Evolutionary conservation across 2,329 filamentous ascomycete species (phyloP).

Genomic region (Akanthomyces dipterigenus): DNA sequence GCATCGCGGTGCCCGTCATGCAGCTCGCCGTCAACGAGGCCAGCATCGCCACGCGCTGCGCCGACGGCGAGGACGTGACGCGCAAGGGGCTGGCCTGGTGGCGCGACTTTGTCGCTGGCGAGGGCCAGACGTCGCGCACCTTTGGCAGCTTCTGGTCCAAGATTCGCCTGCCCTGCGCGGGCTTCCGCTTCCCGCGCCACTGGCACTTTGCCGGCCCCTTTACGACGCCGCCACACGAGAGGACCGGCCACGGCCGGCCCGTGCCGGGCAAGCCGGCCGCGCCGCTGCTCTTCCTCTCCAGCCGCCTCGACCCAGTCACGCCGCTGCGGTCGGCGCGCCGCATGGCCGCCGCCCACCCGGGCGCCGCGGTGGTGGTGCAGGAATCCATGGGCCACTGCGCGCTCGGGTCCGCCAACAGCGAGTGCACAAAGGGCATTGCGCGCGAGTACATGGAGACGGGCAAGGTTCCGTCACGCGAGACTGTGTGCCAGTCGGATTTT

Average conservation of each 20-base stretch:
- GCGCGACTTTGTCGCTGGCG: conserved; percentile 12
- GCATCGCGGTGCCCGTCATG: neutral
- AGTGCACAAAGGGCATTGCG: conserved; percentile 13
- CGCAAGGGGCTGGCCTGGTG: neutral
- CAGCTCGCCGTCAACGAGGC: conserved; percentile 17
- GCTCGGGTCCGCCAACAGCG: conserved; percentile 9
- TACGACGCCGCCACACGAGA: conserved; percentile 10
- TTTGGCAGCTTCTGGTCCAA: conserved; percentile 18
- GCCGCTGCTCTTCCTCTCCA: conserved; percentile 32
- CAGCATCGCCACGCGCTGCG: conserved; percentile 10
- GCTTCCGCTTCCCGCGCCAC: conserved; percentile 23
- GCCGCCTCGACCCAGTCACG: conserved; percentile 32
- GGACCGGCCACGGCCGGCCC: conserved; percentile 7
- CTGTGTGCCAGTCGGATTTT: conserved; percentile 16
- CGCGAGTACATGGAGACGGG: conserved; percentile 17
- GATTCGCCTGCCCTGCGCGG: conserved; percentile 26
- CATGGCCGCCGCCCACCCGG: conserved; percentile 16
- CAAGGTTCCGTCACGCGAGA: conserved; percentile 14
- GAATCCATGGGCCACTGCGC: conserved; percentile 18
- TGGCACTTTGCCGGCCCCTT: conserved; percentile 24
- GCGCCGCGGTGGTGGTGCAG: conserved; percentile 19
- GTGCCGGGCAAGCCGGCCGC: conserved; percentile 22
- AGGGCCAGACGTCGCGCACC: conserved; percentile 14
- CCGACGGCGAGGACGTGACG: conserved; percentile 13
- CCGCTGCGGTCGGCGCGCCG: conserved; percentile 29